Conservation (phyloP, 1,139 yeast species). For the Hyphopichia fennica region DNA sequence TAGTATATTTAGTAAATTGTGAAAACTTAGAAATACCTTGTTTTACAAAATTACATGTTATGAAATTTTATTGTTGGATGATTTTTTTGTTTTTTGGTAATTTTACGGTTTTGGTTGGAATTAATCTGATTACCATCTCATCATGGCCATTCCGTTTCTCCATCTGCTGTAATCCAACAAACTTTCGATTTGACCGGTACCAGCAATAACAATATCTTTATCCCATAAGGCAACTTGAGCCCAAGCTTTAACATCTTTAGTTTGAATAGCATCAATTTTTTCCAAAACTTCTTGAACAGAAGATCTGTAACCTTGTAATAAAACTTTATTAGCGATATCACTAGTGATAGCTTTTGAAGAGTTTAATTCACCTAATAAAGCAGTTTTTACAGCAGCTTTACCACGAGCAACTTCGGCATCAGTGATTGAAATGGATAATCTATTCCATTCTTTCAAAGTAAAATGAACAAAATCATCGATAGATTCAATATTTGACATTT, state of each 20-base stretch:
- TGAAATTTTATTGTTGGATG: neutral
- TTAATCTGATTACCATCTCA: conserved; percentile 55
- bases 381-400: conserved; percentile 67
- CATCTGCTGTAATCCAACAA: conserved; percentile 80
- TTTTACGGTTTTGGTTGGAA: neutral
- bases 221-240: conserved; percentile 77
- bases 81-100: neutral
- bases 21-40: neutral
- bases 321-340: conserved; percentile 59
- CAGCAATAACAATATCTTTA: conserved; percentile 79
- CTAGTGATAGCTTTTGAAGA: conserved; percentile 53
- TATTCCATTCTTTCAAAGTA: conserved; percentile 82
- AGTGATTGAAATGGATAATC: conserved; percentile 71
- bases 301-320: conserved; percentile 61
- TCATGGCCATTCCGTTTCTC: conserved; percentile 85
- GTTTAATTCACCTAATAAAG: conserved; percentile 48
- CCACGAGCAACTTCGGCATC: conserved; percentile 80
- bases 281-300: conserved; percentile 60
- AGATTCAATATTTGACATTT: conserved; percentile 55
- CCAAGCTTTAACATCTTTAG: conserved; percentile 66
- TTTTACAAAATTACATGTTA: neutral
- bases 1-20: neutral
- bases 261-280: conserved; percentile 62
- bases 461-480: conserved; percentile 79
- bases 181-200: conserved; percentile 82